Evolutionary conservation across 2,329 filamentous ascomycete species (phyloP).

Genomic region (Stachybotrys elegans): DNA sequence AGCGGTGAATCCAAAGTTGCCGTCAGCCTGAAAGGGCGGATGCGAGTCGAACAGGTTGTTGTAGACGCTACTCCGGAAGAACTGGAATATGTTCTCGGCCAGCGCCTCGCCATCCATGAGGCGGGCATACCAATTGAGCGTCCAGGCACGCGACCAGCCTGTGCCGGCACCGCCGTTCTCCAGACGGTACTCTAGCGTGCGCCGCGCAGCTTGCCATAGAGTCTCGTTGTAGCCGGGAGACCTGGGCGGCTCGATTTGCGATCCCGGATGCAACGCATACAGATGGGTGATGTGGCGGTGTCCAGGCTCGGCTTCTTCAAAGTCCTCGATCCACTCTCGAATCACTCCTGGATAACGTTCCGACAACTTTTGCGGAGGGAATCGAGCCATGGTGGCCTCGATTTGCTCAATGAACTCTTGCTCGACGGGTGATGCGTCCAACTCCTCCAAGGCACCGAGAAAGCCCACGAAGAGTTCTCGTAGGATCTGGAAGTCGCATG

Average conservation of each 20-base stretch:
- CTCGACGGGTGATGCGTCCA: too few relatives aligned
- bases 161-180: constrained; percentile 38
- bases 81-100: constrained; percentile 10
- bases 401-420: constrained; percentile 5
- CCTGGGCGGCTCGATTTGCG: constrained; percentile 9
- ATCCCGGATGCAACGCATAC: constrained; percentile 42
- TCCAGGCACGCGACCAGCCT: constrained; percentile 47
- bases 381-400: constrained; percentile 4
- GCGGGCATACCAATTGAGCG: constrained; percentile 43
- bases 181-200: constrained; percentile 21
- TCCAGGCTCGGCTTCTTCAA: constrained; percentile 36
- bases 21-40: constrained; percentile 23
- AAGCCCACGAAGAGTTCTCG: constrained; percentile 8
- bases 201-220: constrained; percentile 20
- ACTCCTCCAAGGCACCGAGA: constrained; percentile 2
- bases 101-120: constrained; percentile 19
- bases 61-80: constrained; percentile 11
- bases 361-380: constrained; percentile 12
- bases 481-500: constrained; percentile 11
- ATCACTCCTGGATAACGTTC: constrained; percentile 32
- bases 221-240: constrained; percentile 10
- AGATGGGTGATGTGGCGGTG: constrained; percentile 48
- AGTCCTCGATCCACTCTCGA: constrained; percentile 35
- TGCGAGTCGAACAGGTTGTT: constrained; percentile 16
- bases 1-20: constrained; percentile 17